Conservation (phyloP, 345 rosid species). For the rapeseed (Brassica napus) region Da-Ae NC_063436.1:23282001-23282500, state of each 20-base stretch:
- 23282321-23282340: not conserved
- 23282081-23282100: not conserved
- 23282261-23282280: not conserved
- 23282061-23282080: conserved; percentile 16
- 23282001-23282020: conserved; percentile 46
- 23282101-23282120: conserved; percentile 8
- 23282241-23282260: not conserved
- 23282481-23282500: conserved; percentile 53
- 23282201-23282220: not conserved
- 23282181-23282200: not conserved
- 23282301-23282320: not conserved
- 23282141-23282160: not conserved
- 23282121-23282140: not conserved
- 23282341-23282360: not conserved
- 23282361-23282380: conserved; percentile 10
- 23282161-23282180: no score
- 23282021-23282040: conserved; percentile 52
- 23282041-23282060: conserved; percentile 44
- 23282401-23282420: conserved; percentile 32
- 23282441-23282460: conserved; percentile 78
- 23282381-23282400: conserved; percentile 32
- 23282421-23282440: conserved; percentile 45
- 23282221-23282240: not conserved
- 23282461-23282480: conserved; percentile 60
- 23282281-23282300: not conserved